phyloP scores from a whole-genome alignment of 2,329 filamentous ascomycete genomes.

The Ceratocystis harringtonii region DNA sequence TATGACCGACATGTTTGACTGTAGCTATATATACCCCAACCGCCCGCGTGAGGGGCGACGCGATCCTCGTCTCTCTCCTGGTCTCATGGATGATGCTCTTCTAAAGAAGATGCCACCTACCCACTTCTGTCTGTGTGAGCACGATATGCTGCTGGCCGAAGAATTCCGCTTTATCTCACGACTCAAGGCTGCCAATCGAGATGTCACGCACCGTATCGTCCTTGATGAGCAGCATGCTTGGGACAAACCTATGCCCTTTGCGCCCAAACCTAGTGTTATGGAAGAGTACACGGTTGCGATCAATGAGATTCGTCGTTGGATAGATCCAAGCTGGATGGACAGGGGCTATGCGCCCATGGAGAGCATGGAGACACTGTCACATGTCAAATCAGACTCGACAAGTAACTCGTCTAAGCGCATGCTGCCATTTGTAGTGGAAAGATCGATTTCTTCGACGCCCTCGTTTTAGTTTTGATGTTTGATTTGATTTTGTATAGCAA shows the following conservation, averaged over 20 bases:
- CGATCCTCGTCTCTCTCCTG: constrained; percentile 43
- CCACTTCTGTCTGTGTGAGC: constrained; percentile 47
- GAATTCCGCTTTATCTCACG: constrained; percentile 46
- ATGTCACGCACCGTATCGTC: constrained; percentile 30
- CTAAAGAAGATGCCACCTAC: constrained; percentile 38
- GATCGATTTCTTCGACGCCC: neutral
- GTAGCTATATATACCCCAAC: constrained; percentile 43
- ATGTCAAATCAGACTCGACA: neutral
- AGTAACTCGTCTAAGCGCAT: constrained; percentile 2
- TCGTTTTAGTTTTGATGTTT: neutral
- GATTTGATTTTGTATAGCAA: neutral
- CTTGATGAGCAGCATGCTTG: constrained; percentile 33
- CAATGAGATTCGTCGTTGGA: constrained; percentile 29
- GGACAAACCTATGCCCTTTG: constrained; percentile 33
- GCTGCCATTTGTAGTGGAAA: constrained; percentile 4
- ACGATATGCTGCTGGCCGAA: constrained; percentile 48
- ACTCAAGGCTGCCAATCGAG: constrained; percentile 27
- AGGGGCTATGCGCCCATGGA: neutral
- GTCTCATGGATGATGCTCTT: constrained; percentile 38
- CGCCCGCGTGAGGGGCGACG: constrained; percentile 31
- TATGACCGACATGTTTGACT: constrained; percentile 48
- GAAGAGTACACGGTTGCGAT: constrained; percentile 34
- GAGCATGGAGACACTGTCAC: constrained; percentile 3
- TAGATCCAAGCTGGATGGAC: constrained; percentile 23
- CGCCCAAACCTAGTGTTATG: constrained; percentile 30